Base-by-base conservation (phyloP, 768 basidiomycete species). In the Leccinellum luteum region DNA sequence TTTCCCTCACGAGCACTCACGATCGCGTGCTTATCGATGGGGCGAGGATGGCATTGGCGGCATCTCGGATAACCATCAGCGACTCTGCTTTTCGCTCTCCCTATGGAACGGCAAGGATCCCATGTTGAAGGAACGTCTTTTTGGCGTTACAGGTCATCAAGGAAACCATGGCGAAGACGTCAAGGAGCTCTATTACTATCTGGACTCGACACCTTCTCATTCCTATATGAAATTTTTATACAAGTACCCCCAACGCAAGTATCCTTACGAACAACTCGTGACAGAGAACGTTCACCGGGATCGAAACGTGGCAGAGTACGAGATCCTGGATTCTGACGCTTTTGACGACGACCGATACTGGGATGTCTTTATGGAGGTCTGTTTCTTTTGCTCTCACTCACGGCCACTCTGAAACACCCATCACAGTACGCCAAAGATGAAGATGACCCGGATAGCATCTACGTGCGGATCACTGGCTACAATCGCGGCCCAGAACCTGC, bases 171-270 rank as follows among this genome's bases (percentile, higher is more conserved):
- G 97, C 61, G 97, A 99, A 74, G 97, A 99, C 69, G 94, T 96
- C 77, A 98, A 98, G 75, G 97, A 99, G 69, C 78, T 98, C 28
- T 99, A 99, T 74, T 99, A 96, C 72, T 99, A 99, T 73, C 84
- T 99, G 59, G 97, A 98, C 72, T 96, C 93, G 35, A 98, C 97
- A 1, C 97, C 97, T 35, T 98, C 97, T 2, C 97, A 99, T 68
- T 97, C 95, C 6, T 99, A 98, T 81, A 98, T 99, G 97, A 99
- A 99, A 73, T 98, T 92, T 74, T 77, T 98, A 56, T 99, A 99
- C 84, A 99, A 99, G 73, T 99, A 99, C 65, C 95, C 97, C 13
- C 97, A 99, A 72, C 79, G 85, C 65, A 78, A 81, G 32, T 99
- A 83, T 73, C 97, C 97, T 1, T 99, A 99, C 73, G 95, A 98